These are phyloP conservation scores for Carex arenaria DNA, from an alignment of 202 grass and related monocot species.

Conservation along the genomic window DNA sequence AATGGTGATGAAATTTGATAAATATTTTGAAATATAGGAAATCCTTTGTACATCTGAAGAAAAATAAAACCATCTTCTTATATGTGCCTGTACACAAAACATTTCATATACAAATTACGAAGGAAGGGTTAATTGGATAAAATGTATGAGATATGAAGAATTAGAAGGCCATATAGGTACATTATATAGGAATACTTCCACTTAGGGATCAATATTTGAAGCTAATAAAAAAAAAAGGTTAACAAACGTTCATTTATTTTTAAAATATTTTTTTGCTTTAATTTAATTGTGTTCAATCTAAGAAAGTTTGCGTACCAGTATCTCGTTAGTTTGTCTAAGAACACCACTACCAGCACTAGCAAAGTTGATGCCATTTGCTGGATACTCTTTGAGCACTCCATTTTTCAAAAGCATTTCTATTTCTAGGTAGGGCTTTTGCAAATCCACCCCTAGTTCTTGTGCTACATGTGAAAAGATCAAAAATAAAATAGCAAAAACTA, in stretches of 20 bases:
- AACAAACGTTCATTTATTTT: not conserved
- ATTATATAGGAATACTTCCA: not conserved
- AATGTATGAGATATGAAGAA: not conserved
- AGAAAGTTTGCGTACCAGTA: not conserved
- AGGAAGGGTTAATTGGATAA: not conserved
- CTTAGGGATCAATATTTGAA: not conserved
- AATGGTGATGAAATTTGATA: not conserved
- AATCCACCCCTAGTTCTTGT: not conserved
- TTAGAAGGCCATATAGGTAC: not conserved
- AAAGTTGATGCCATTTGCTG: constrained; percentile 6
- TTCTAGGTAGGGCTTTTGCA: constrained; percentile 5
- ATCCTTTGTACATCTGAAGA: not conserved
- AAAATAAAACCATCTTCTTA: not conserved
- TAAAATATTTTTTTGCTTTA: not conserved
- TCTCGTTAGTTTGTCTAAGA: constrained; percentile 10
- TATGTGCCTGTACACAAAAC: not conserved
- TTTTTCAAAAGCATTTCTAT: constrained; percentile 15
- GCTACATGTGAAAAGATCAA: not conserved
- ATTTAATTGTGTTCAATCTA: not conserved
- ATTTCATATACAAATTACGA: not conserved
- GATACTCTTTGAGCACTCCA: constrained; percentile 4
- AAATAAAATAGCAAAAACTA: not conserved
- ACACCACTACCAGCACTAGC: constrained; percentile 1
- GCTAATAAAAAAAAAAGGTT: not conserved
- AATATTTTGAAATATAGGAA: not conserved